Evolutionary conservation across 768 basidiomycete species (phyloP).

Genomic region (Udeniomyces megalosporus): DNA sequence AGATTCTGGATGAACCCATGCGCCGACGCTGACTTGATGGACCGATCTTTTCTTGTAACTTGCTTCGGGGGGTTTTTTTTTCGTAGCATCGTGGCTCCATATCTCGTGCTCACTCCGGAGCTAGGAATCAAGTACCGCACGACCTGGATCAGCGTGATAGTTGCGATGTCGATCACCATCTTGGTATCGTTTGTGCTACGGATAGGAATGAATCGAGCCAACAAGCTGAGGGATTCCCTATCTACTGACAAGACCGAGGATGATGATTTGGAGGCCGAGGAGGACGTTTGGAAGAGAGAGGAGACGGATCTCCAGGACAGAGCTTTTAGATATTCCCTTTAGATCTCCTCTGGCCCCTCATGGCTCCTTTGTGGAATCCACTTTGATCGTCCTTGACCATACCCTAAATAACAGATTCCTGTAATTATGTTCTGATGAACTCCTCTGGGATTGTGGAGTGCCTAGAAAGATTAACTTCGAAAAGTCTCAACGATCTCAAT

Average conservation of each 20-base stretch:
- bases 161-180: constrained; percentile 24
- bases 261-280: background rate
- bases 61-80: too few species aligned
- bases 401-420: too few species aligned
- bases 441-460: too few species aligned
- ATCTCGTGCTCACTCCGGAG: constrained; percentile 17
- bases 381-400: too few species aligned
- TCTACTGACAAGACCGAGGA: background rate
- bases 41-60: background rate
- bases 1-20: too few species aligned
- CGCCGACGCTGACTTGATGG: constrained; percentile 14
- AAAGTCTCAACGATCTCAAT: too few species aligned
- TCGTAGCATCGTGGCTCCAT: constrained; percentile 13
- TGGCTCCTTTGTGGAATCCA: too few species aligned
- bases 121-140: constrained; percentile 27
- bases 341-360: too few species aligned
- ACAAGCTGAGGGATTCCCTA: background rate
- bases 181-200: constrained; percentile 20
- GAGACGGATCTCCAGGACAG: background rate
- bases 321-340: background rate
- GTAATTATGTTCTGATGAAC: too few species aligned
- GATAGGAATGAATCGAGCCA: constrained; percentile 17
- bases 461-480: too few species aligned
- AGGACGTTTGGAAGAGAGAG: background rate
- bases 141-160: constrained; percentile 29